Conservation (phyloP, 2,329 filamentous ascomycete genomes). For the Exophiala bonariae region DNA sequence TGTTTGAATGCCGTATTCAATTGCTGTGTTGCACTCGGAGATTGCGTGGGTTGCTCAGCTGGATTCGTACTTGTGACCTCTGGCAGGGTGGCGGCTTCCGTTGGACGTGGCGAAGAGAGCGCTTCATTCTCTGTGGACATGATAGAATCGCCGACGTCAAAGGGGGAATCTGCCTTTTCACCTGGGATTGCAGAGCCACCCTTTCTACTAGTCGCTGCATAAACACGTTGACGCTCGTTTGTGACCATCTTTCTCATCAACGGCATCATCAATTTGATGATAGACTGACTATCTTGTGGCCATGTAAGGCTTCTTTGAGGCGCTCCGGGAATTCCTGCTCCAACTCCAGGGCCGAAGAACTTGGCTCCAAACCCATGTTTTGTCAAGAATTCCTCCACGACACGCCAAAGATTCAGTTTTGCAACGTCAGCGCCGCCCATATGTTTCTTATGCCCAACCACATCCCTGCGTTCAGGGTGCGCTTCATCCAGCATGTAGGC, state of each 20-base stretch:
- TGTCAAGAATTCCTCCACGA: conserved; percentile 55
- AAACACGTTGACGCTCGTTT: conserved; percentile 59
- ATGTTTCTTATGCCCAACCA: conserved; percentile 54
- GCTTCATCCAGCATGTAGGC: conserved; percentile 57
- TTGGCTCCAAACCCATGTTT: conserved; percentile 51
- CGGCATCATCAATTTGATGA: conserved; percentile 59
- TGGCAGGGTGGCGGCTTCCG: neutral
- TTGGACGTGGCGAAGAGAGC: neutral
- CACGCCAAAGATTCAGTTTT: conserved; percentile 57
- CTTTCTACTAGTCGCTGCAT: conserved; percentile 58
- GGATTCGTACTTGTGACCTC: neutral
- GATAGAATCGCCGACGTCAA: conserved; percentile 5
- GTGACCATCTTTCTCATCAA: conserved; percentile 60
- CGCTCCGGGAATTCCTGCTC: conserved; percentile 33
- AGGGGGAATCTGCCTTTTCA: conserved; percentile 5
- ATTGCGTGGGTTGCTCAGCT: neutral
- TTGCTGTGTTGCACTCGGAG: conserved; percentile 1
- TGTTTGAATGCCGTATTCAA: conserved; percentile 17
- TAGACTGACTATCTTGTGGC: conserved; percentile 56
- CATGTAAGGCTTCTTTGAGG: conserved; percentile 50
- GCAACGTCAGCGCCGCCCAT: conserved; percentile 58
- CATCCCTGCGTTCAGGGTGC: conserved; percentile 56
- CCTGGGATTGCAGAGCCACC: conserved; percentile 33
- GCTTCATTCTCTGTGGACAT: neutral
- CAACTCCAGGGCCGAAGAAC: conserved; percentile 44